These are phyloP conservation scores for Candida saitoana DNA, from an alignment of 805 yeast species.

Conservation along the genomic window DNA sequence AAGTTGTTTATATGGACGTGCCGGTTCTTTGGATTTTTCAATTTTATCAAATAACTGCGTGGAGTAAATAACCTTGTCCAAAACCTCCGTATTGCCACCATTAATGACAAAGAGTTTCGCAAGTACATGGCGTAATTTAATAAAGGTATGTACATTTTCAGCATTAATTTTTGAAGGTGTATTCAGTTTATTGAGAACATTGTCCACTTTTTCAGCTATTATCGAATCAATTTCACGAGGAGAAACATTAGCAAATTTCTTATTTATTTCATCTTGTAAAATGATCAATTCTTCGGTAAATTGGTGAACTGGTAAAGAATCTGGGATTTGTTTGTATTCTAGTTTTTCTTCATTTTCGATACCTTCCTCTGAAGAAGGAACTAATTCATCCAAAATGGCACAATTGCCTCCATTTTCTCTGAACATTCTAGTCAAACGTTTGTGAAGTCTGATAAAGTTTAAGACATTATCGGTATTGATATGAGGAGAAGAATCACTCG, in stretches of 20 bases:
- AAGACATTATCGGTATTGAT: slow-evolving; percentile 9
- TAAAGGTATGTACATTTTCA: slow-evolving; percentile 10
- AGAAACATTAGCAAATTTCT: slow-evolving; percentile 6
- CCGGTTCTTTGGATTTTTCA: neutral
- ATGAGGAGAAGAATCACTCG: slow-evolving; percentile 1
- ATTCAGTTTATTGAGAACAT: slow-evolving; percentile 7
- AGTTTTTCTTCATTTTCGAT: neutral
- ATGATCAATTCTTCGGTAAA: slow-evolving; percentile 8
- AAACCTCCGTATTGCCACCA: slow-evolving; percentile 55
- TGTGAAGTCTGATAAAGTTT: slow-evolving; percentile 14
- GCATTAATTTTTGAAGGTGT: slow-evolving; percentile 9
- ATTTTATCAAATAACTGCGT: neutral
- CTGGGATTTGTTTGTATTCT: slow-evolving; percentile 15
- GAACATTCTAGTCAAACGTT: slow-evolving; percentile 26
- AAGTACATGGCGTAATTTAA: slow-evolving; percentile 16
- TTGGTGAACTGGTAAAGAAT: slow-evolving; percentile 11
- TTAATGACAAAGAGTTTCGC: slow-evolving; percentile 40
- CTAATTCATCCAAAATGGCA: slow-evolving; percentile 45
- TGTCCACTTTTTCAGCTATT: slow-evolving; percentile 12
- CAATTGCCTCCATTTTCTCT: slow-evolving; percentile 56
- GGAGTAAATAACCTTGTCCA: slow-evolving; percentile 49
- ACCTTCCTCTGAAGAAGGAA: neutral
- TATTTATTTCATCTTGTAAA: slow-evolving; percentile 5
- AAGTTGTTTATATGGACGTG: slow-evolving; percentile 21
- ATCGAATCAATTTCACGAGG: slow-evolving; percentile 12